Evolutionary conservation across 2,329 filamentous ascomycete genomes (phyloP), one percentile per base, ranked within the genome.

Genomic region (Hypoxylon sp.): DNA sequence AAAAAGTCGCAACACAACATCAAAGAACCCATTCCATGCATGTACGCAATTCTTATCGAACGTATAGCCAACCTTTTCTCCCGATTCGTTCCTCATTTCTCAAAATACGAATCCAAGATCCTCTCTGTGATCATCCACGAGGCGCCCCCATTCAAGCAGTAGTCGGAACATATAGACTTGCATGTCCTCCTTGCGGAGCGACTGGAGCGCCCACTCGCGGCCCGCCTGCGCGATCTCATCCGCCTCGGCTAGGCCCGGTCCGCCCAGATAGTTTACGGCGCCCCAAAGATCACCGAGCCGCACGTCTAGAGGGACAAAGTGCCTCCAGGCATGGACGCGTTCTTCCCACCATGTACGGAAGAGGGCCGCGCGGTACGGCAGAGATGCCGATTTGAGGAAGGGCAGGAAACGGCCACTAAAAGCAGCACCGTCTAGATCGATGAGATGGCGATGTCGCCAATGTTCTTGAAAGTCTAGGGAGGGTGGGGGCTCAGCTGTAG

Each of bases 261-360:
- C 71, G 14, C 51, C 75, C 61, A 81, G 73, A 61, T 78, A 80
- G 13, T 65, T 61, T 1, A 81, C 54, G 10, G 74, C 72, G 14
- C 61, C 25, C 73, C 73, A 75, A 4, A 79, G 46, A 20, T 78
- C 78, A 10, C 68, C 58, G 2, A 77, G 62, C 68, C 69, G 74
- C 71, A 79, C 83, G 73, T 90, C 88, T 71, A 91, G 82, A 0
- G 90, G 90, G 0, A 91, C 83, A 70, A 89, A 91, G 76, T 91
- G 89, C 22, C 82, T 80, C 90, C 90, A 92, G 0, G 86, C 83
- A 13, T 88, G 81, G 1, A 91, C 77, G 1, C 90, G 82, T 35
- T 85, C 83, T 71, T 90, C 89, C 73, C 89, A 89, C 90, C 90
- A 92, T 63, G 90, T 89, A 25, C 84, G 82, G 75, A 89, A 91